Base-by-base conservation (phyloP, 345 rosid species). In the Pseudoturritis turrita region DNA sequence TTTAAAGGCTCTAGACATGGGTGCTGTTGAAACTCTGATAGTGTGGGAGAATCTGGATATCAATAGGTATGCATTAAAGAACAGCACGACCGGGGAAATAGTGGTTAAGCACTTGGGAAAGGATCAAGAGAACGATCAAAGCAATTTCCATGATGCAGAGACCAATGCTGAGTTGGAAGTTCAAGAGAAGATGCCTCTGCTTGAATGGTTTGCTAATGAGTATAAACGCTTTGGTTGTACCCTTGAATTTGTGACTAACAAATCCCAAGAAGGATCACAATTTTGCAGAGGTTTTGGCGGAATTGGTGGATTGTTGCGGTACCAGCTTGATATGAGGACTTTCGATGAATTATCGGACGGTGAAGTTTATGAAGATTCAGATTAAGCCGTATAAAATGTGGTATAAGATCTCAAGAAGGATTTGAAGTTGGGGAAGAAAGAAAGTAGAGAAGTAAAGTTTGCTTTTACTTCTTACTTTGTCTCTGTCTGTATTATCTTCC, bases 181-280 rank as follows among this genome's bases (percentile, higher is more conserved):
- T 78, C 84, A 72, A 51, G 96, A 92, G 50, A 92, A 89, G 81
- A 51, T 76, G 80, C 82, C 95, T 18, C 75, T 92, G 23, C 96
- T 92, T 3, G 98, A 92, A 73, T 89, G 98, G 98, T 92, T 92
- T 82, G 98, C 96, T 36, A 86, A 88, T 35, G 96, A 89, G 74
- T 89, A 89, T 82, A 89, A 84, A 82, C 77, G 81, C 43, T 92
- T 89, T 62, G 98, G 98, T 57, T 92, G 98, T 76, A 77, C 86
- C 0, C 88, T 89, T 39, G 92, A 92, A 56, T 89, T 92, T 60
- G 92, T 92, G 56, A 92, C 98, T 46, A 89, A 92, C 73, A 89
- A 89, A 71, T 89, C 98, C n/a, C 95, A 92, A 78, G 95, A 92
- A 75, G 96, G 98, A 13, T 91, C 96, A 14, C 97, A 87, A 50